Evolutionary conservation across 148 eudicot species (phyloP), one percentile per base, ranked within the genome.

Genomic region (Vaccinium darrowii): DNA sequence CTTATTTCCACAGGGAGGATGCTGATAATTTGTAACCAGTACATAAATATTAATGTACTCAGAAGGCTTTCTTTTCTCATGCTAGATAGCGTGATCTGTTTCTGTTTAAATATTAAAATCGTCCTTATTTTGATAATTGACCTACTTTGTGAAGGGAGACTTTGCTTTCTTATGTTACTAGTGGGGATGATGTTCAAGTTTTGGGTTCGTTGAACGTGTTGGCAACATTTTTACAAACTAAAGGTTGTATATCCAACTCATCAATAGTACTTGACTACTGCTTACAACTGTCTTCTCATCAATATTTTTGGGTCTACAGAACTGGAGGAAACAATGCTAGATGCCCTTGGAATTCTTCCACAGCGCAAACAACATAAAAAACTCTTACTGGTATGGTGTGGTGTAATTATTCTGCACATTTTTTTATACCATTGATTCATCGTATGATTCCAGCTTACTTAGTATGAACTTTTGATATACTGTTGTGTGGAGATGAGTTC

Each of bases 291-390:
- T 82, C 60, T 76, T 86, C 78, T 83, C 85, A 76, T 76, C 21
- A 39, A 84, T 82, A 74, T 51, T 27, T 83, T 82, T 47, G 84
- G 67, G 58, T 57, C 84, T 86, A 88, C 90, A 97, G 99, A 97
- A 89, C 90, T 97, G 87, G 96, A 97, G 25, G 99, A 97, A 90
- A 93, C 98, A 87, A 95, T 94, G 94, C 88, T 97, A 82, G 99
- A 97, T 87, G 99, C 98, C 79, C 90, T 97, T 82, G 98, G 99
- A 76, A 94, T 95, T 89, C 98, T 97, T 84, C 99, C 98, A 50
- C 95, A 94, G 43, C 93, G 98, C 82, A 94, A 94, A 86, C 94
- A 97, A 74, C 96, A 97, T 90, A 97, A 95, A 91, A 97, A 97
- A 84, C 94, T 93, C 67, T 90, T 97, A 84, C 90, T 97, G 98